Evolutionary conservation across 257 asterid species (phyloP).

Genomic region (Gynochthodes officinalis): DNA sequence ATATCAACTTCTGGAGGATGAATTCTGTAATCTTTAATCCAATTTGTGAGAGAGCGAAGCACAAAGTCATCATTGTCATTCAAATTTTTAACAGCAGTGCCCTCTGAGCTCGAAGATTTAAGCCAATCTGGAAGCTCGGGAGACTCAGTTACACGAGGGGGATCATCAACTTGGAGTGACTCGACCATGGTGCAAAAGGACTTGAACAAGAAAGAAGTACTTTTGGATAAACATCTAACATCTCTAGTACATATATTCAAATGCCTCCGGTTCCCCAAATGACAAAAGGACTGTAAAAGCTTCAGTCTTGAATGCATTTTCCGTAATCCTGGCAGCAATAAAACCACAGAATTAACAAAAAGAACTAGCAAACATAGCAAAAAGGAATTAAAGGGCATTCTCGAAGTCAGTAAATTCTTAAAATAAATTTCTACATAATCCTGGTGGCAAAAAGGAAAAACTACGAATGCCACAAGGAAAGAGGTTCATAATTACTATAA

Average conservation of each 20-base stretch:
- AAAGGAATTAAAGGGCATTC: background rate
- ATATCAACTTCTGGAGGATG: constrained; percentile 34
- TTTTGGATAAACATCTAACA: constrained; percentile 22
- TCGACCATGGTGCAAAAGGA: constrained; percentile 41
- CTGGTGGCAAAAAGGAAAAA: background rate
- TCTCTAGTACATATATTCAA: constrained; percentile 18
- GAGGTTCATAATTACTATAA: background rate
- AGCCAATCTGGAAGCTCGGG: constrained; percentile 88
- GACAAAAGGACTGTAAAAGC: constrained; percentile 29
- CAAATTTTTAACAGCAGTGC: constrained; percentile 9
- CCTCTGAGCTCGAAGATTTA: constrained; percentile 24
- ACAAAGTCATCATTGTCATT: constrained; percentile 61
- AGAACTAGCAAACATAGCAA: background rate
- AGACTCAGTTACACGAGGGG: constrained; percentile 40
- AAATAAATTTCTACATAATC: background rate
- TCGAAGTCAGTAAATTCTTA: background rate
- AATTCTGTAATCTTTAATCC: constrained; percentile 55
- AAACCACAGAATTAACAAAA: constrained; percentile 1
- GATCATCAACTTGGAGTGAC: constrained; percentile 26
- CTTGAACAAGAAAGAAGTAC: constrained; percentile 21
- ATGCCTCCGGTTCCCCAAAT: constrained; percentile 18
- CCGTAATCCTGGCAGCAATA: constrained; percentile 14
- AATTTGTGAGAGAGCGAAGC: constrained; percentile 68
- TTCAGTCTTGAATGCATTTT: constrained; percentile 44
- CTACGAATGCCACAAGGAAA: background rate